Evolutionary conservation across 164 flowering plant species (phyloP).

Genomic region (Cinnamomum chago): DNA sequence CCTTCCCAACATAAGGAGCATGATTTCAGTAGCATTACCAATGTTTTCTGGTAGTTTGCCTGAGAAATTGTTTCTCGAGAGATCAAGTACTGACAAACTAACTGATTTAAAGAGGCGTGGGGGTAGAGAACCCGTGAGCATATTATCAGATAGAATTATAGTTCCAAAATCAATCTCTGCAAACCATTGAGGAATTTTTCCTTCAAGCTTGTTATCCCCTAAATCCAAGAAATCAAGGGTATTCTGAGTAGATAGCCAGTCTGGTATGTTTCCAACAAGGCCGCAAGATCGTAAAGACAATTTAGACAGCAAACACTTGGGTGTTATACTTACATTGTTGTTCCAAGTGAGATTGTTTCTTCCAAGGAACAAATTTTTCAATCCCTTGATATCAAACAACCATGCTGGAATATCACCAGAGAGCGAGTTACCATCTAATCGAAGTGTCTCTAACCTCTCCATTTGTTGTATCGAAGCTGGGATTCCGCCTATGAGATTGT

Average conservation of each 20-base stretch:
- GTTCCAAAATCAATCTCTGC: conserved; percentile 26
- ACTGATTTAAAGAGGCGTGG: conserved; percentile 36
- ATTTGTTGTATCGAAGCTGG: conserved; percentile 31
- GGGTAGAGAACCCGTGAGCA: conserved; percentile 38
- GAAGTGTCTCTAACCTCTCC: conserved; percentile 27
- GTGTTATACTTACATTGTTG: conserved; percentile 18
- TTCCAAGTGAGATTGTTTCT: conserved; percentile 47
- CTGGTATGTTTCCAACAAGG: conserved; percentile 36
- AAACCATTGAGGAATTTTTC: conserved; percentile 42
- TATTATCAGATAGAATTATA: conserved; percentile 38
- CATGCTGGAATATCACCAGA: conserved; percentile 42
- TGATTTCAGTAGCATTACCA: conserved; percentile 31
- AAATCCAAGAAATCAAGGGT: conserved; percentile 40
- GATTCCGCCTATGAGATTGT: conserved; percentile 37
- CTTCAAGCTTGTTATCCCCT: conserved; percentile 40
- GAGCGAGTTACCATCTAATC: conserved; percentile 32
- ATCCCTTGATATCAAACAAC: conserved; percentile 29
- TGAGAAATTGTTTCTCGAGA: conserved; percentile 42
- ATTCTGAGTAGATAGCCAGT: conserved; percentile 41
- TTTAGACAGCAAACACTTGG: conserved; percentile 26
- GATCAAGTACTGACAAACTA: conserved; percentile 28
- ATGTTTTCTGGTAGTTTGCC: conserved; percentile 42
- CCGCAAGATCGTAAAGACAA: conserved; percentile 35
- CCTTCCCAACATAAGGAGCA: conserved; percentile 35
- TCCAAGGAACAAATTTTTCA: conserved; percentile 34